Conservation (phyloP, 2,329 filamentous ascomycete species). For the Lachnellula subtilissima region DNA sequence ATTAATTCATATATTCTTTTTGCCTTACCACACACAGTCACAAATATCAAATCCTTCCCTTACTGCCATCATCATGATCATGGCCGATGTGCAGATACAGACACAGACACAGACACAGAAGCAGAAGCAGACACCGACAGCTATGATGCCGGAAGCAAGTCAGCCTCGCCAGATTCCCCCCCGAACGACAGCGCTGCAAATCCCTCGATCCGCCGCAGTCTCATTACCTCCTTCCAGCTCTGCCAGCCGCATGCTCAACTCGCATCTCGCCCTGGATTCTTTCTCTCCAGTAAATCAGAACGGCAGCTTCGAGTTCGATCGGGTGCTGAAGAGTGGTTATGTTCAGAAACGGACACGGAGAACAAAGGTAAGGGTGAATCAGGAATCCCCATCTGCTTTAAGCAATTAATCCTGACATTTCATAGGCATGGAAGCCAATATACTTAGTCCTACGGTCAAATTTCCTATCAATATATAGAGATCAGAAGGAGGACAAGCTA, state of each 20-base stretch:
- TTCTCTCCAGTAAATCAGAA: constrained; percentile 89
- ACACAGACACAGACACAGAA: background rate
- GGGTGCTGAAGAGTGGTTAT: constrained; percentile 83
- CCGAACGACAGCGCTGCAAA: constrained; percentile 18
- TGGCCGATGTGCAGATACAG: constrained; percentile 21
- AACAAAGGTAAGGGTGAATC: constrained; percentile 64
- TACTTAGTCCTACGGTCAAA: constrained; percentile 89
- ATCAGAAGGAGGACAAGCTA: constrained; percentile 82
- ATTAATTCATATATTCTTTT: background rate
- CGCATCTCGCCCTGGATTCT: constrained; percentile 53
- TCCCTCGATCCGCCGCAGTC: constrained; percentile 16
- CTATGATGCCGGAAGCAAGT: constrained; percentile 11
- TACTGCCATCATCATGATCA: constrained; percentile 4
- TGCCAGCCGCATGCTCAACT: constrained; percentile 26
- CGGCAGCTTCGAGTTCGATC: constrained; percentile 93
- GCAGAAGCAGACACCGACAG: background rate
- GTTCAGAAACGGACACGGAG: constrained; percentile 86
- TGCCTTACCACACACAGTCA: too few species aligned
- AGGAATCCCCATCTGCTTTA: background rate
- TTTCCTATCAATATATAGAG: constrained; percentile 87
- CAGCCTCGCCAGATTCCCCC: constrained; percentile 26
- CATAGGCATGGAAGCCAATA: constrained; percentile 80
- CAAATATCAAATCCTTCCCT: too few species aligned
- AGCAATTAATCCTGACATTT: constrained; percentile 1
- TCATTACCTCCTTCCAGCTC: constrained; percentile 20